Conservation (phyloP, 1,284 basidiomycete genomes). For the Bjerkandera adusta region DNA sequence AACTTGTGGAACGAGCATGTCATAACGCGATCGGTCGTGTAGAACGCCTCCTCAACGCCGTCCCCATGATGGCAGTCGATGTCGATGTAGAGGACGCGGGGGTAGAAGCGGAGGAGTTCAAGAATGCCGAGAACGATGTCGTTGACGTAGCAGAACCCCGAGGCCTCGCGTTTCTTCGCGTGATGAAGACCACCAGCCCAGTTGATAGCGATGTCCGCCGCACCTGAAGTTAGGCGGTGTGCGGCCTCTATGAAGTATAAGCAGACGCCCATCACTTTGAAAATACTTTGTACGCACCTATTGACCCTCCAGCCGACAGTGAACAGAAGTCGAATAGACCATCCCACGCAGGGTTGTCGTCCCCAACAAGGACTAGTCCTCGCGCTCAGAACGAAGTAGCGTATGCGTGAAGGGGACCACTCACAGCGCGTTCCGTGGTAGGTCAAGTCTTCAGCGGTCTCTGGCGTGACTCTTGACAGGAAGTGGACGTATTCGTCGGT, state of each 20-base stretch:
- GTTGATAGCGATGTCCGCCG: conserved; percentile 92
- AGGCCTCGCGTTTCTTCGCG: conserved; percentile 96
- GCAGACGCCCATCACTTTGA: not conserved
- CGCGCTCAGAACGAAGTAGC: not conserved
- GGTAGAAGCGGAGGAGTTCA: conserved; percentile 78
- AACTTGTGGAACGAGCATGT: conserved; percentile 96
- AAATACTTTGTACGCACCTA: conserved; percentile 45
- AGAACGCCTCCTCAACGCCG: conserved; percentile 98
- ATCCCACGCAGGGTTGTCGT: conserved; percentile 96
- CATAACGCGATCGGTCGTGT: conserved; percentile 96
- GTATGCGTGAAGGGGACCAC: conserved; percentile 29
- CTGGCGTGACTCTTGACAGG: conserved; percentile 83
- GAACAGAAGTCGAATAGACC: conserved; percentile 97
- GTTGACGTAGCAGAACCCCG: conserved; percentile 97
- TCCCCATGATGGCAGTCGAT: conserved; percentile 99
- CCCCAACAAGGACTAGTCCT: conserved; percentile 67
- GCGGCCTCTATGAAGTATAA: conserved; percentile 63
- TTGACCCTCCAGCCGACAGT: conserved; percentile 93
- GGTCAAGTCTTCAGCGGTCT: conserved; percentile 83
- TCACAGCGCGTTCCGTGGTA: conserved; percentile 81
- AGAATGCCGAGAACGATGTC: conserved; percentile 92
- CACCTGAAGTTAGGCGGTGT: conserved; percentile 76
- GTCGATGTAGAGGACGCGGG: conserved; percentile 95
- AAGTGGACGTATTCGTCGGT: conserved; percentile 98
- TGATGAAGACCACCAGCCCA: conserved; percentile 99